phyloP scores from a whole-genome alignment of 352 stramenopile genomes.

The Peronospora belbahrii region DNA sequence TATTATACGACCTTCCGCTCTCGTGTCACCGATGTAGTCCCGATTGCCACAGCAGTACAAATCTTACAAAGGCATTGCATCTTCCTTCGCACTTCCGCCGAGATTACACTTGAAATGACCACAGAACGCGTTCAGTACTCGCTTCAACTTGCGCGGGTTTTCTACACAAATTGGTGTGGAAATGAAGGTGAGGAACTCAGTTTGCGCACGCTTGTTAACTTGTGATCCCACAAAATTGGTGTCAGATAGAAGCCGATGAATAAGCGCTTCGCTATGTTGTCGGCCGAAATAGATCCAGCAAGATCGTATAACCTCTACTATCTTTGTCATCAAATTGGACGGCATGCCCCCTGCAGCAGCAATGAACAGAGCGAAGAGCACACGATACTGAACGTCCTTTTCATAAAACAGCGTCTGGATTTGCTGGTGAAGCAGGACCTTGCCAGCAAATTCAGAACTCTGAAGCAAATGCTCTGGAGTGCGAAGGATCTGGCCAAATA shows the following conservation, averaged over 20 bases:
- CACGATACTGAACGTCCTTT: slow-evolving; percentile 66
- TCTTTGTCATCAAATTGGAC: slow-evolving; percentile 50
- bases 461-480: slow-evolving; percentile 43
- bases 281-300: slow-evolving; percentile 68
- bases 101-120: slow-evolving; percentile 68
- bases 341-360: slow-evolving; percentile 50
- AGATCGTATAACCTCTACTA: slow-evolving; percentile 63
- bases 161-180: slow-evolving; percentile 52
- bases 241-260: slow-evolving; percentile 48
- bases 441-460: slow-evolving; percentile 39
- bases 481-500: slow-evolving; percentile 68
- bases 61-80: slow-evolving; percentile 10
- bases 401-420: slow-evolving; percentile 75
- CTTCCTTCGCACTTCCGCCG: slow-evolving; percentile 6
- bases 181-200: slow-evolving; percentile 55
- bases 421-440: slow-evolving; percentile 48
- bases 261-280: slow-evolving; percentile 52
- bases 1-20: not conserved
- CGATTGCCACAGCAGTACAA: not conserved
- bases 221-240: slow-evolving; percentile 53
- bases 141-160: slow-evolving; percentile 76
- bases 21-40: not conserved
- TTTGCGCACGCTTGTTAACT: slow-evolving; percentile 41
- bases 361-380: slow-evolving; percentile 62
- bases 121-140: slow-evolving; percentile 66